Conservation (phyloP, 2,329 filamentous ascomycete genomes). For the Fusarium drepaniforme region DNA sequence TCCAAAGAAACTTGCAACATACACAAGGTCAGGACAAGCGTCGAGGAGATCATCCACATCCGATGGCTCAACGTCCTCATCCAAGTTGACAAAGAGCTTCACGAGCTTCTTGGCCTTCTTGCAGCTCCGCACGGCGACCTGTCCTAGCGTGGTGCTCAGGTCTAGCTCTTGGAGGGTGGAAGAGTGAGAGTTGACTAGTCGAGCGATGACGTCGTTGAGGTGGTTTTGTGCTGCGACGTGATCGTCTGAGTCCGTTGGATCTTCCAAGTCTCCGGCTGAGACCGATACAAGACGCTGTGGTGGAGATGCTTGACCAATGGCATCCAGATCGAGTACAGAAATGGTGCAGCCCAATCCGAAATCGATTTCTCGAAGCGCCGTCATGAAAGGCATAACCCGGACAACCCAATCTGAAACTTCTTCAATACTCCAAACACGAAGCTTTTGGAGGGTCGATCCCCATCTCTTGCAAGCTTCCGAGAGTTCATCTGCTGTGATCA, state of each 20-base stretch:
- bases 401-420: background rate
- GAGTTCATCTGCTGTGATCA: background rate
- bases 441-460: slow-evolving; percentile 8
- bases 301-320: background rate
- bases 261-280: background rate
- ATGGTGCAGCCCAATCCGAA: background rate
- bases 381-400: slow-evolving; percentile 5
- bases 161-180: slow-evolving; percentile 3
- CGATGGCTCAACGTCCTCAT: background rate
- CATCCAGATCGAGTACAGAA: background rate
- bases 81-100: background rate
- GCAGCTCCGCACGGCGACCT: background rate
- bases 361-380: background rate
- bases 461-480: slow-evolving; percentile 7
- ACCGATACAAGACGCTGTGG: background rate
- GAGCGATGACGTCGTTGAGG: background rate
- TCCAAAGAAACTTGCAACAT: background rate
- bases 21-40: slow-evolving; percentile 10
- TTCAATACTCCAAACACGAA: background rate
- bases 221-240: background rate
- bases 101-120: slow-evolving; percentile 8
- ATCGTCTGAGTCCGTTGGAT: background rate
- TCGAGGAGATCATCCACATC: slow-evolving; percentile 8
- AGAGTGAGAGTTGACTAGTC: slow-evolving; percentile 1
- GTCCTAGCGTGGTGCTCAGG: background rate